These are phyloP conservation scores for Alternaria metachromatica DNA, from an alignment of 2,329 filamentous ascomycete species.

Conservation along the genomic window DNA sequence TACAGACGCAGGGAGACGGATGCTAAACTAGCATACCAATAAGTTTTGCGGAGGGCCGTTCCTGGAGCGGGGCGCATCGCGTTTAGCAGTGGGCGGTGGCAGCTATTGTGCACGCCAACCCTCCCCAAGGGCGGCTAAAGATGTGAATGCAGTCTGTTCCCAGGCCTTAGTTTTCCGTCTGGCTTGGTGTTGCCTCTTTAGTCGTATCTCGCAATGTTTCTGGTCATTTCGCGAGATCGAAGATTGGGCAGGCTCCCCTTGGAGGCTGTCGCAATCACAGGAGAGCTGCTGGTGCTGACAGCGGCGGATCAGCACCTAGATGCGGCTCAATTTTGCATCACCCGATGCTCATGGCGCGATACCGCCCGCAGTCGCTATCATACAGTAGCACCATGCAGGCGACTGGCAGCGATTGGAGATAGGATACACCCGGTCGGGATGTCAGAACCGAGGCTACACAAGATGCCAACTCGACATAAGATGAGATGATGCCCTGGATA, in stretches of 20 bases:
- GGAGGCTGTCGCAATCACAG: slow-evolving; percentile 17
- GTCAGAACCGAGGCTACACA: slow-evolving; percentile 16
- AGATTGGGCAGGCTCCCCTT: neutral
- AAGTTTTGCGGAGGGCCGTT: slow-evolving; percentile 13
- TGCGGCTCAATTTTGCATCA: slow-evolving; percentile 19
- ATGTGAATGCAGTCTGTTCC: slow-evolving; percentile 8
- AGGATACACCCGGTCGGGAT: slow-evolving; percentile 11
- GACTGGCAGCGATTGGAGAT: slow-evolving; percentile 15
- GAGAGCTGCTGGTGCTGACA: slow-evolving; percentile 24
- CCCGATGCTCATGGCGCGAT: slow-evolving; percentile 10
- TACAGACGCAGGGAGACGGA: slow-evolving; percentile 19
- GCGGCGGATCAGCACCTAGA: slow-evolving; percentile 14
- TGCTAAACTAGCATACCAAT: slow-evolving; percentile 19
- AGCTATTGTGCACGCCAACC: slow-evolving; percentile 3
- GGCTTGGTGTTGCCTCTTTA: neutral
- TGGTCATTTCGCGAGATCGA: neutral
- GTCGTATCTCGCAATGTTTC: neutral
- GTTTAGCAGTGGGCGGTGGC: slow-evolving; percentile 12
- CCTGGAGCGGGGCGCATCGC: slow-evolving; percentile 12
- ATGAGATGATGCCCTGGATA: slow-evolving; percentile 3
- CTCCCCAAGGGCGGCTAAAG: slow-evolving; percentile 13
- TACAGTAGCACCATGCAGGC: slow-evolving; percentile 17
- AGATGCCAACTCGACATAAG: slow-evolving; percentile 11
- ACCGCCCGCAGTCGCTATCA: slow-evolving; percentile 11
- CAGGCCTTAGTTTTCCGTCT: neutral